Evolutionary conservation across 108 stramenopile genomes (phyloP).

Genomic region (Nitzschia sp.): DNA sequence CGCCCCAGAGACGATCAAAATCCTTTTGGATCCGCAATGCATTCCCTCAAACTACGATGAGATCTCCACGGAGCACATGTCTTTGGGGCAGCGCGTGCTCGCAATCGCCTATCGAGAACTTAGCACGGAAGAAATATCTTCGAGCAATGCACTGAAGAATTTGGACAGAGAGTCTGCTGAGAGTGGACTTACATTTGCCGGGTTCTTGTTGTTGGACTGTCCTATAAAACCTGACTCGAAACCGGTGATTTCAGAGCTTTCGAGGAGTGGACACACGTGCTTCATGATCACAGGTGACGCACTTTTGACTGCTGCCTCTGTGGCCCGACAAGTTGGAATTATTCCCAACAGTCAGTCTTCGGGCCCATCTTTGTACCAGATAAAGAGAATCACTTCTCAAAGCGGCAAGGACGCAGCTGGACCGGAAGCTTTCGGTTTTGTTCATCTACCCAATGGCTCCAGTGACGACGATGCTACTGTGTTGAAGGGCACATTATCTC

Average conservation of each 20-base stretch:
- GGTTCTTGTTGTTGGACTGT: conserved; percentile 93
- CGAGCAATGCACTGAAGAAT: conserved; percentile 24
- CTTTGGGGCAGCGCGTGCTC: conserved; percentile 80
- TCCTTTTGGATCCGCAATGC: conserved; percentile 54
- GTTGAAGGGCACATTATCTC: background rate
- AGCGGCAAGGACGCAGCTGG: background rate
- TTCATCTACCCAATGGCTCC: background rate
- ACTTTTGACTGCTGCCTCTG: conserved; percentile 91
- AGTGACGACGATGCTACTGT: background rate
- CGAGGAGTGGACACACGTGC: conserved; percentile 55
- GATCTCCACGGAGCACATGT: conserved; percentile 80
- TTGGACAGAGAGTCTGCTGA: conserved; percentile 63
- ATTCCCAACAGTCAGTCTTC: conserved; percentile 13
- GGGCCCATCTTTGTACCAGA: conserved; percentile 5
- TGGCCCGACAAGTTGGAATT: conserved; percentile 87
- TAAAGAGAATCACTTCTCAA: conserved; percentile 15
- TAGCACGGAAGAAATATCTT: background rate
- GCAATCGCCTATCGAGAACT: conserved; percentile 74
- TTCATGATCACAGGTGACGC: conserved; percentile 98
- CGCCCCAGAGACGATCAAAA: conserved; percentile 89
- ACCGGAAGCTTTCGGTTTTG: background rate
- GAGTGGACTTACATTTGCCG: conserved; percentile 76
- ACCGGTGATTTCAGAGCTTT: conserved; percentile 81
- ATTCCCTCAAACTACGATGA: conserved; percentile 80
- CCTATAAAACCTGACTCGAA: conserved; percentile 92